Conservation (phyloP, 208 protist genomes). For the Borovskyia barvae region DNA sequence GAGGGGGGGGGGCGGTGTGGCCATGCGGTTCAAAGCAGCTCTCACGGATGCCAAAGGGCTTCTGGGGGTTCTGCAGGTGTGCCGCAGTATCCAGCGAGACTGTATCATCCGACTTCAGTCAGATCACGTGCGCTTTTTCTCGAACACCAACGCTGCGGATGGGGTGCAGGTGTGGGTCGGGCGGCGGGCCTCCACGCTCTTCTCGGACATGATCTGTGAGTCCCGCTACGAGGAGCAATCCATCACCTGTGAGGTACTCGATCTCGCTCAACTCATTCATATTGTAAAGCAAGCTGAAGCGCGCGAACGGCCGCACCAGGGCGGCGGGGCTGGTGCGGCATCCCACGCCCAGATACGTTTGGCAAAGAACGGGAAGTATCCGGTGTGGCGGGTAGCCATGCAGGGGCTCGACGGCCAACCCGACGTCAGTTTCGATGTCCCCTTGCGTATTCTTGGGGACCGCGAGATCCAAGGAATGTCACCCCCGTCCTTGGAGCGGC, state of each 20-base stretch:
- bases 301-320: slow-evolving; percentile 24
- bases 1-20: not conserved
- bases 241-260: slow-evolving; percentile 77
- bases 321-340: slow-evolving; percentile 5
- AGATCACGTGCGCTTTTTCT: slow-evolving; percentile 63
- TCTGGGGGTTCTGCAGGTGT: slow-evolving; percentile 54
- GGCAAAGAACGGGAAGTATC: slow-evolving; percentile 25
- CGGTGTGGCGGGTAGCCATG: slow-evolving; percentile 32
- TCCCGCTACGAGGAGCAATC: slow-evolving; percentile 65
- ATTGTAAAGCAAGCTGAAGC: slow-evolving; percentile 64
- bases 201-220: slow-evolving; percentile 67
- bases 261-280: slow-evolving; percentile 58
- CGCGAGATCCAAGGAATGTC: slow-evolving; percentile 49
- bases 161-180: slow-evolving; percentile 72
- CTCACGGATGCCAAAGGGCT: slow-evolving; percentile 59
- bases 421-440: slow-evolving; percentile 76
- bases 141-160: slow-evolving; percentile 48
- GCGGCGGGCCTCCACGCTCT: slow-evolving; percentile 59
- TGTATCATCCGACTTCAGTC: slow-evolving; percentile 69
- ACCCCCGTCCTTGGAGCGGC: slow-evolving; percentile 45
- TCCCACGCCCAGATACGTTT: slow-evolving; percentile 57
- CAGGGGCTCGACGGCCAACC: slow-evolving; percentile 38
- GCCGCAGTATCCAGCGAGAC: slow-evolving; percentile 53
- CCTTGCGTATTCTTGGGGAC: slow-evolving; percentile 64
- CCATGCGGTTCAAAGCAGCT: slow-evolving; percentile 80